These are phyloP conservation scores for Rubus idaeus DNA, from an alignment of 306 rosid genomes.

Conservation along the genomic window DNA sequence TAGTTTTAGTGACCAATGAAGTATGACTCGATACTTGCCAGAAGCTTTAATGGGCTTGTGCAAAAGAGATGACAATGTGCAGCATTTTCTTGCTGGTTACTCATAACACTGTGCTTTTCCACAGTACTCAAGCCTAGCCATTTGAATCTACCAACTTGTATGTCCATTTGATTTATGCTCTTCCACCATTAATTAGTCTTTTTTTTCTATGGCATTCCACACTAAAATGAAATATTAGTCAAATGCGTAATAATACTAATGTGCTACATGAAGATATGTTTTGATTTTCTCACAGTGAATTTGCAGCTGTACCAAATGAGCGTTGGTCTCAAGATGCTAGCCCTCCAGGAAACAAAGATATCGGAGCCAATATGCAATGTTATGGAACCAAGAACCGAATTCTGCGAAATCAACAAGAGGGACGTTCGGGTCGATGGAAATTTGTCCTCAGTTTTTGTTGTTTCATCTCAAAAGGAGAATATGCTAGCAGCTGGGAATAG, in stretches of 20 bases:
- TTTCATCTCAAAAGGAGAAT: conserved; percentile 29
- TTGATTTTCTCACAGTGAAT: conserved; percentile 46
- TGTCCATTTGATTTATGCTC: conserved; percentile 22
- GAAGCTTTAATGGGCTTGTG: conserved; percentile 73
- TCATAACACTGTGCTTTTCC: conserved; percentile 52
- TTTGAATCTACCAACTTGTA: conserved; percentile 57
- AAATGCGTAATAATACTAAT: background rate
- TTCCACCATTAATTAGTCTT: too few relatives aligned
- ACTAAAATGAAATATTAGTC: background rate
- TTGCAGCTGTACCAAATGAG: conserved; percentile 25
- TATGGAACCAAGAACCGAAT: conserved; percentile 52
- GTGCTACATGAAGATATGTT: background rate
- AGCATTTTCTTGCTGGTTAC: conserved; percentile 59
- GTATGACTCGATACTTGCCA: conserved; percentile 58
- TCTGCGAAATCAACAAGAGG: conserved; percentile 47
- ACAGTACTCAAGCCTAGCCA: conserved; percentile 57
- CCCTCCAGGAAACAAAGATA: conserved; percentile 17
- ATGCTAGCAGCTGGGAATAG: conserved; percentile 22
- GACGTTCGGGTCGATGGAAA: conserved; percentile 54
- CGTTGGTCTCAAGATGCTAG: background rate
- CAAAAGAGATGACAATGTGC: conserved; percentile 71
- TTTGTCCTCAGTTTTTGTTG: conserved; percentile 49
- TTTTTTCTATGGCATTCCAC: background rate
- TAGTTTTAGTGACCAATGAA: conserved; percentile 23
- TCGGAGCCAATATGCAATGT: conserved; percentile 42